Evolutionary conservation across 225 moss, liverwort and hornwort species (phyloP), one percentile per base, ranked within the genome.

Genomic region (Lunularia cruciata): DNA sequence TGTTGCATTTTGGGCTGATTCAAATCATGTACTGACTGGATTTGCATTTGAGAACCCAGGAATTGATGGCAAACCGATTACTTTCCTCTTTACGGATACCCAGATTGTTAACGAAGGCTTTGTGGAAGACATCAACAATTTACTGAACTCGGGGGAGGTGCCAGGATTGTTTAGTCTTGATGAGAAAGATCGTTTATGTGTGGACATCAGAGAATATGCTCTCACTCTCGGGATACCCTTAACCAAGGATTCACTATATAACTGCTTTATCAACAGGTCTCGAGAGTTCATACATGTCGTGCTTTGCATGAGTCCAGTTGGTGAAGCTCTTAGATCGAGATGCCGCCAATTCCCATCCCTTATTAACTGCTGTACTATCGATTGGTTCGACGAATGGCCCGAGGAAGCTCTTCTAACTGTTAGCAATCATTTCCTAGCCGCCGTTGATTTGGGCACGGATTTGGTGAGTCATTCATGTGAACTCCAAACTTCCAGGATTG

Each of bases 351-450:
- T 95, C 32, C 95, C 95, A 28, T 95, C 95, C 0, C 63, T 95
- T 0, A 95, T 95, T 22, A 92, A 90, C 55, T 95, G 92, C 22
- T 92, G 88, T 36, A 95, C 92, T 10, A 92, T 95, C 27, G 90
- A 95, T 46, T 95, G 95, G 95, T 95, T 95, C 18, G 90, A 92
- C 1, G 95, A 95, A 33, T 95, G 95, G 95, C 92, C 95, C 0
- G 78, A 92, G 37, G 95, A 95, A 76, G 95, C 95, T 2, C 85
- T 95, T 19, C 72, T 84, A 20, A 92, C 92, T 0, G 88, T 95
- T 14, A 92, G 90, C 10, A 36, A 83, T 22, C 85, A 76, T 40
- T 95, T 95, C 4, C 11, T 95, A 35, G 55, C 80, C 71, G 23
- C 64, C 0, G 9, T 92, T 33, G 87, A 95, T 18, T 71, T 95